These are phyloP conservation scores for Paracorniculantispora psalliotae DNA, from an alignment of 2,329 filamentous ascomycete genomes.

Conservation along the genomic window DNA sequence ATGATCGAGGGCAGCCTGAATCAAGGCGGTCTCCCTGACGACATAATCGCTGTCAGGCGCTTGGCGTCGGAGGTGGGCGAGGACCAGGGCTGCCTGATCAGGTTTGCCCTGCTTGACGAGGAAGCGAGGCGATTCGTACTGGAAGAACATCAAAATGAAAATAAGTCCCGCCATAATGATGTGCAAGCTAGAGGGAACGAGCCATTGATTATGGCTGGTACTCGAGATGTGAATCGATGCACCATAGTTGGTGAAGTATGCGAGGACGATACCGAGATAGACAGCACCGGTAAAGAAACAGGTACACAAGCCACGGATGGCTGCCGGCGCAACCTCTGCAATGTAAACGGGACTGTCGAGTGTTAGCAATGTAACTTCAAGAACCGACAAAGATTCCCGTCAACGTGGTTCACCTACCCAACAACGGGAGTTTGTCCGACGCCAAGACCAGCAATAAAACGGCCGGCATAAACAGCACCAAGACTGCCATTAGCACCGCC, in stretches of 20 bases:
- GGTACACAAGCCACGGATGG: slow-evolving; percentile 68
- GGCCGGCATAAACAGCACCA: slow-evolving; percentile 56
- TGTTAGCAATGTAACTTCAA: not conserved
- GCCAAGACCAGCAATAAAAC: slow-evolving; percentile 62
- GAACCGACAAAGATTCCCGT: not conserved
- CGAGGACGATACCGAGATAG: slow-evolving; percentile 72
- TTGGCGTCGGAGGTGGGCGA: slow-evolving; percentile 56
- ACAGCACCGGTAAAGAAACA: slow-evolving; percentile 52
- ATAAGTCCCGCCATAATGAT: slow-evolving; percentile 73
- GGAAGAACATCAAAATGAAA: slow-evolving; percentile 62
- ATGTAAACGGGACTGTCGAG: slow-evolving; percentile 57
- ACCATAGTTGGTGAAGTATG: slow-evolving; percentile 71
- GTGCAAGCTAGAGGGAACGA: slow-evolving; percentile 69
- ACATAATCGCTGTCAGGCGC: slow-evolving; percentile 57
- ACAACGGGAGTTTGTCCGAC: slow-evolving; percentile 64
- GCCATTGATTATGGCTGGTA: slow-evolving; percentile 46
- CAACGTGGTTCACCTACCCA: slow-evolving; percentile 31
- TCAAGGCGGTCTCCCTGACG: slow-evolving; percentile 55
- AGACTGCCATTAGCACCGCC: slow-evolving; percentile 46
- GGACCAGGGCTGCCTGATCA: slow-evolving; percentile 51
- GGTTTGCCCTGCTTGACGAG: slow-evolving; percentile 60
- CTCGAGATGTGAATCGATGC: slow-evolving; percentile 45
- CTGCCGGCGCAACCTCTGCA: slow-evolving; percentile 65
- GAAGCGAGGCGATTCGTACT: slow-evolving; percentile 66
- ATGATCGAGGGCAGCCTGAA: slow-evolving; percentile 60